Conservation (phyloP, 495 filamentous ascomycete genomes). For the Xylaria cubensis region DNA sequence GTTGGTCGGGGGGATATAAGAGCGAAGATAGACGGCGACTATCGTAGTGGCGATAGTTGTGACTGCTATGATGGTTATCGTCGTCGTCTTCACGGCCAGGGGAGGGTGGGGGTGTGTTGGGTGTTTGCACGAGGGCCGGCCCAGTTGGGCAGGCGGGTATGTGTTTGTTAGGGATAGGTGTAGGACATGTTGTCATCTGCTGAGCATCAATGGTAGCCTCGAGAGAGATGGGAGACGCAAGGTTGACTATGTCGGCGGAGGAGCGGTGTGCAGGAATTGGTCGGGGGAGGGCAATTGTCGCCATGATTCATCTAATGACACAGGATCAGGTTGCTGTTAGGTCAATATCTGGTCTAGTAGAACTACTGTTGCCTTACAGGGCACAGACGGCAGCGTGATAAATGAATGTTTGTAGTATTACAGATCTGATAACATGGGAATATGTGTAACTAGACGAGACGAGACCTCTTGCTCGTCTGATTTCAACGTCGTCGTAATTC, state of each 20-base stretch:
- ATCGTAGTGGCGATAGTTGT: slow-evolving; percentile 42
- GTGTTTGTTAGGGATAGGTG: slow-evolving; percentile 87
- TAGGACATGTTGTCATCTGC: slow-evolving; percentile 45
- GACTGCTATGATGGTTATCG: slow-evolving; percentile 27
- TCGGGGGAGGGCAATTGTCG: slow-evolving; percentile 60
- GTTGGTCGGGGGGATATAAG: slow-evolving; percentile 75
- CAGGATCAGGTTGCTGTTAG: slow-evolving; percentile 11
- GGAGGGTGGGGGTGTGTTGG: slow-evolving; percentile 72
- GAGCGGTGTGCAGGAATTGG: slow-evolving; percentile 56
- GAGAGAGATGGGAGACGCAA: slow-evolving; percentile 58
- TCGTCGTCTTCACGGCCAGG: slow-evolving; percentile 54
- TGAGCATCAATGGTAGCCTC: slow-evolving; percentile 50
- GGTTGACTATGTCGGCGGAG: slow-evolving; percentile 54
- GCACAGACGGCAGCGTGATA: slow-evolving; percentile 11
- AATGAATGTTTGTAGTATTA: slow-evolving; percentile 19
- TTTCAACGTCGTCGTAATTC: background rate
- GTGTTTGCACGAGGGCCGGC: slow-evolving; percentile 65
- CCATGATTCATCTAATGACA: slow-evolving; percentile 46
- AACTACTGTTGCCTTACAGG: slow-evolving; percentile 1
- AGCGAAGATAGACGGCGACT: slow-evolving; percentile 59
- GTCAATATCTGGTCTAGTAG: slow-evolving; percentile 13
- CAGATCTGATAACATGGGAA: slow-evolving; percentile 16
- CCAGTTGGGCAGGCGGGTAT: slow-evolving; percentile 84
- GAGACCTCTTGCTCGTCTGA: slow-evolving; percentile 5
- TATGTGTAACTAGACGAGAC: slow-evolving; percentile 17